These are phyloP conservation scores for Aureobasidium melanogenum DNA, from an alignment of 2,329 filamentous ascomycete genomes.

Conservation along the genomic window DNA sequence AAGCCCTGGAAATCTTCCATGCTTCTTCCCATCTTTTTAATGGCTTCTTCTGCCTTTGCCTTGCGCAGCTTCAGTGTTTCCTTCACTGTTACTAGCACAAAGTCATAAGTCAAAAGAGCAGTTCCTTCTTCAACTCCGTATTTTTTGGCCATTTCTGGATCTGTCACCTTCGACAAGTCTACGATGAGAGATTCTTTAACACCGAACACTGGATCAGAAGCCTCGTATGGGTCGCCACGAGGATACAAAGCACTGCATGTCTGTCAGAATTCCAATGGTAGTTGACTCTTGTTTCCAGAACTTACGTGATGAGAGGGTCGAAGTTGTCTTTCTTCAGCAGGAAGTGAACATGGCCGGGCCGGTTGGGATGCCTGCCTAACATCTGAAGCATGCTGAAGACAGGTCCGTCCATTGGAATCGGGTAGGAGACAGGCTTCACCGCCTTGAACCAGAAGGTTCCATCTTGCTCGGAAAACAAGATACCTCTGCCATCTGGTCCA, in stretches of 20 bases:
- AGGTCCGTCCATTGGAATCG: conserved; percentile 22
- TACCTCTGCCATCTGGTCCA: conserved; percentile 20
- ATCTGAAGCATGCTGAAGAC: conserved; percentile 18
- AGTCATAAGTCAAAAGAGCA: conserved; percentile 49
- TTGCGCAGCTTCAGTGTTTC: conserved; percentile 58
- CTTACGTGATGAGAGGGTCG: conserved; percentile 20
- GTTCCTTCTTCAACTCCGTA: conserved; percentile 56
- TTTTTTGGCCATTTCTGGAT: conserved; percentile 41
- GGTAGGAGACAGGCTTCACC: conserved; percentile 23
- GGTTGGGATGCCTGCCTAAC: conserved; percentile 19
- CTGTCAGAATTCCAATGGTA: neutral
- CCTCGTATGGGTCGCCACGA: conserved; percentile 66
- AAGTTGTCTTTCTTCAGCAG: conserved; percentile 18
- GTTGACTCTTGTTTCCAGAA: neutral
- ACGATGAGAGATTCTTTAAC: conserved; percentile 67
- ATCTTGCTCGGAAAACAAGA: conserved; percentile 18
- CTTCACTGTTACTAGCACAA: conserved; percentile 60
- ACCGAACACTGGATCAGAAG: conserved; percentile 71
- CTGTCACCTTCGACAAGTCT: conserved; percentile 45
- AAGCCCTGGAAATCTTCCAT: conserved; percentile 65
- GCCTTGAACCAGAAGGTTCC: conserved; percentile 21
- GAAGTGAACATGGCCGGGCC: conserved; percentile 23
- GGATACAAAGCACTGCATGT: conserved; percentile 57
- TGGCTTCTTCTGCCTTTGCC: conserved; percentile 53
- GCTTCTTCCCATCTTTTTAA: conserved; percentile 54